Conservation (phyloP, 768 basidiomycete species). For the Roridomyces roridus region DNA sequence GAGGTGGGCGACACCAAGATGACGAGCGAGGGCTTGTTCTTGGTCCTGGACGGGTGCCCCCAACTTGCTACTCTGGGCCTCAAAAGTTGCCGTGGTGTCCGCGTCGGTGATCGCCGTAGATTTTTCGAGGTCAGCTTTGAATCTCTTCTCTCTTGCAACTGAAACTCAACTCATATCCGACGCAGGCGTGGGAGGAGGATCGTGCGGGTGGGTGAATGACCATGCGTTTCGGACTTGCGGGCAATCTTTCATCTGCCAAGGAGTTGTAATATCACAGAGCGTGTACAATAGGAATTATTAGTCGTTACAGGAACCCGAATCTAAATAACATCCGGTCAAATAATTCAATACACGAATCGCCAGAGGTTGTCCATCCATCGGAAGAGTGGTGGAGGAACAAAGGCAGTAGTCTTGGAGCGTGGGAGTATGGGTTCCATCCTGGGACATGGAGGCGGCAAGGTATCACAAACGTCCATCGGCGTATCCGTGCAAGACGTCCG, state of each 20-base stretch:
- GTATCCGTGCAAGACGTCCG: background rate
- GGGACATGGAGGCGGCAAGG: background rate
- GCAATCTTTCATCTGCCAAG: no score
- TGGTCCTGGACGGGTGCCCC: slow-evolving; percentile 62
- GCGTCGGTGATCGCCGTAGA: slow-evolving; percentile 60
- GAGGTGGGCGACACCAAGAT: slow-evolving; percentile 65
- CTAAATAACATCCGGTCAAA: no score
- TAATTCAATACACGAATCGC: slow-evolving; percentile 7
- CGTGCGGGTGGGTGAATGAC: background rate
- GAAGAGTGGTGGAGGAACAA: background rate
- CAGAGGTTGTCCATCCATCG: slow-evolving; percentile 16
- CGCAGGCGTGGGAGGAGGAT: slow-evolving; percentile 21
- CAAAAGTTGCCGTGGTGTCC: slow-evolving; percentile 71
- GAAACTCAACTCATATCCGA: background rate
- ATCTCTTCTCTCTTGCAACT: background rate
- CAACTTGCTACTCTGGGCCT: slow-evolving; percentile 61
- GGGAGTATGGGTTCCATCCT: background rate
- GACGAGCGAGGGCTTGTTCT: slow-evolving; percentile 57
- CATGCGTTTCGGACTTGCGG: no score
- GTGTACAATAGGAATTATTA: no score
- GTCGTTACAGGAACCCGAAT: no score
- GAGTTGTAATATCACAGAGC: no score
- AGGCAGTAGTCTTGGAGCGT: background rate
- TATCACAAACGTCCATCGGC: background rate
- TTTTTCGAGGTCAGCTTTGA: slow-evolving; percentile 56